phyloP scores from a whole-genome alignment of 805 yeast genomes.

The Aciculoconidium aculeatum region DNA sequence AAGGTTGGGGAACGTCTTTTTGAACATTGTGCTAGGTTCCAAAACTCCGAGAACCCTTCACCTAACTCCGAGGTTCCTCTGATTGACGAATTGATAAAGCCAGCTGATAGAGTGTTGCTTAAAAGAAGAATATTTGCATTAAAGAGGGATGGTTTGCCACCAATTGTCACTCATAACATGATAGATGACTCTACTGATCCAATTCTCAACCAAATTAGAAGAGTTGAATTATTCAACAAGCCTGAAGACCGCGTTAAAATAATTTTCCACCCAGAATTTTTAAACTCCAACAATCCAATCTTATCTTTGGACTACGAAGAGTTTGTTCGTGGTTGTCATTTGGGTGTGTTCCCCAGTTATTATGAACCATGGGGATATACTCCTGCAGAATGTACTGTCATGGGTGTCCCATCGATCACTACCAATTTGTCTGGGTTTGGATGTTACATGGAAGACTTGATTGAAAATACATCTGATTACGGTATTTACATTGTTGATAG shows the following conservation, averaged over 20 bases:
- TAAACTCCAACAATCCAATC: slow-evolving; percentile 91
- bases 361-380: slow-evolving; percentile 99
- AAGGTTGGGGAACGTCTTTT: slow-evolving; percentile 82
- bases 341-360: slow-evolving; percentile 97
- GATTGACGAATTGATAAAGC: slow-evolving; percentile 75
- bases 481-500: slow-evolving; percentile 97
- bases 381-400: slow-evolving; percentile 98
- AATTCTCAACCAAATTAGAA: slow-evolving; percentile 82
- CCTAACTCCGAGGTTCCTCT: slow-evolving; percentile 58
- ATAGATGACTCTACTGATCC: slow-evolving; percentile 89
- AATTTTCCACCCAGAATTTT: slow-evolving; percentile 95
- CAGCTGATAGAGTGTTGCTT: slow-evolving; percentile 81
- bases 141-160: slow-evolving; percentile 85
- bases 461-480: slow-evolving; percentile 89
- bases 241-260: slow-evolving; percentile 90
- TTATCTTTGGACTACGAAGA: slow-evolving; percentile 93
- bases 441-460: slow-evolving; percentile 96
- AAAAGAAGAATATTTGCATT: slow-evolving; percentile 91
- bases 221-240: slow-evolving; percentile 84
- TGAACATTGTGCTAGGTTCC: slow-evolving; percentile 78
- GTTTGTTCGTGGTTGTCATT: slow-evolving; percentile 94
- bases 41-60: slow-evolving; percentile 36
- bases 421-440: slow-evolving; percentile 96
- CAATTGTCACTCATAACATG: slow-evolving; percentile 97
- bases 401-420: slow-evolving; percentile 98